A percentile compares a stretch with the other conserved stretches of the same genome.
These are phyloP conservation scores for Liriodendron chinense DNA, from an alignment of 164 flowering plant genomes.

Conservation along the genomic window DNA sequence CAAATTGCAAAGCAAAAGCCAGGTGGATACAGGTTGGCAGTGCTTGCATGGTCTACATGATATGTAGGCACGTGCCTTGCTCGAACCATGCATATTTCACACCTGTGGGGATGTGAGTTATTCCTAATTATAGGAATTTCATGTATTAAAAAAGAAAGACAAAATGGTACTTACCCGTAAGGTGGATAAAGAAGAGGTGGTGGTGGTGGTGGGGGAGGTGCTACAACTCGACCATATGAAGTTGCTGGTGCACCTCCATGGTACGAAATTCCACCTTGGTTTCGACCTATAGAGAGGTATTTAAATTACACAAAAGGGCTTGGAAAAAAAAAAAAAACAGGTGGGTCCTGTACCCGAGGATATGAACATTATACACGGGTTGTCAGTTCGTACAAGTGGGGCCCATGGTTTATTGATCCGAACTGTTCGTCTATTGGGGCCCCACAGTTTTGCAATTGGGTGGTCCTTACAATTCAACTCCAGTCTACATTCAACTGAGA, in stretches of 20 bases:
- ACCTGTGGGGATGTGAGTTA: background rate
- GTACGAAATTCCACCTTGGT: constrained; percentile 41
- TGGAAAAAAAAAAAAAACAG: background rate
- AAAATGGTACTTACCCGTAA: constrained; percentile 21
- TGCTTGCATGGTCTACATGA: background rate
- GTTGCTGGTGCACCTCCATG: constrained; percentile 33
- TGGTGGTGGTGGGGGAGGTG: constrained; percentile 17
- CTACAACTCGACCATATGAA: constrained; percentile 5
- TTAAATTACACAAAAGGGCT: background rate
- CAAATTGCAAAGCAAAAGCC: background rate
- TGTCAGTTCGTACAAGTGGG: background rate
- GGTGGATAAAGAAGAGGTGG: constrained; percentile 25
- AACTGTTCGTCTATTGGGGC: background rate
- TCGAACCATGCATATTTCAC: background rate
- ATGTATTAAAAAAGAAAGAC: background rate
- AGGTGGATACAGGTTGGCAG: background rate
- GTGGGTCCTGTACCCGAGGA: background rate
- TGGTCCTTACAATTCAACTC: background rate
- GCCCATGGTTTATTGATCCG: background rate
- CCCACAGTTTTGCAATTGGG: background rate
- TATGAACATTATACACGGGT: background rate
- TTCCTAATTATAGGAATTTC: background rate
- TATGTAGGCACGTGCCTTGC: background rate
- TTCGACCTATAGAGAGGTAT: background rate
- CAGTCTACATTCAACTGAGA: background rate